phyloP scores from a whole-genome alignment of 768 basidiomycete genomes.

The Mycena alexandri region DNA sequence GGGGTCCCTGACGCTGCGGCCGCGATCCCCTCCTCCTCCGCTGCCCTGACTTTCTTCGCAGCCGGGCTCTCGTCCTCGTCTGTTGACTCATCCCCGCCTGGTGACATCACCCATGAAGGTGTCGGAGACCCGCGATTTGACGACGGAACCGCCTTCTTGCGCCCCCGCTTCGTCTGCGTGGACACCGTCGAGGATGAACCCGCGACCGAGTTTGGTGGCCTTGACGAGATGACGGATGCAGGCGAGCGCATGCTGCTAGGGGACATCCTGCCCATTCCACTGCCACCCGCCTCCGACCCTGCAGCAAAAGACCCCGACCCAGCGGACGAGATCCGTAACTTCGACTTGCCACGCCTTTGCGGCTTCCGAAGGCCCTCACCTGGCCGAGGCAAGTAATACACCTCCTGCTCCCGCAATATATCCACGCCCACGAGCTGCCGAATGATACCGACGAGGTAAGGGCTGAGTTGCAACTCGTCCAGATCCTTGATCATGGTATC shows the following conservation, averaged over 20 bases:
- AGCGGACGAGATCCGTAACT: constrained; percentile 25
- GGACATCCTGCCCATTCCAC: constrained; percentile 7
- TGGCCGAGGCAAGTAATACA: constrained; percentile 69
- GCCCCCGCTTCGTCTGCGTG: constrained; percentile 12
- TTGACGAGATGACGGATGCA: constrained; percentile 36
- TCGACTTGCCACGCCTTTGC: constrained; percentile 30
- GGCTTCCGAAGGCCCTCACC: constrained; percentile 51
- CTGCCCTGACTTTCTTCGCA: constrained; percentile 43
- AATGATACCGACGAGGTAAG: constrained; percentile 67
- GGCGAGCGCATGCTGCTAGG: constrained; percentile 36
- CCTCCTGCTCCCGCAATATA: constrained; percentile 72
- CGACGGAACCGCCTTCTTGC: constrained; percentile 10
- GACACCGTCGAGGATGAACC: constrained; percentile 48
- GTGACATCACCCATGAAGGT: constrained; percentile 27
- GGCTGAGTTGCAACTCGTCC: constrained; percentile 27
- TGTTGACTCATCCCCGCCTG: constrained; percentile 33
- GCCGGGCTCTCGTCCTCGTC: constrained; percentile 46
- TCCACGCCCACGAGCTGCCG: constrained; percentile 75
- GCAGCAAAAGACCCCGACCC: constrained; percentile 29
- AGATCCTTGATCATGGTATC: constrained; percentile 39
- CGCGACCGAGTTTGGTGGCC: constrained; percentile 42
- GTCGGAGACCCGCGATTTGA: constrained; percentile 23
- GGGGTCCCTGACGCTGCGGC: constrained; percentile 34
- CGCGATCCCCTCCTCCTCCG: constrained; percentile 42
- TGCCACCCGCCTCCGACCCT: constrained; percentile 16